Conservation (phyloP, 345 rosid genomes). For the Populus alba region DNA sequence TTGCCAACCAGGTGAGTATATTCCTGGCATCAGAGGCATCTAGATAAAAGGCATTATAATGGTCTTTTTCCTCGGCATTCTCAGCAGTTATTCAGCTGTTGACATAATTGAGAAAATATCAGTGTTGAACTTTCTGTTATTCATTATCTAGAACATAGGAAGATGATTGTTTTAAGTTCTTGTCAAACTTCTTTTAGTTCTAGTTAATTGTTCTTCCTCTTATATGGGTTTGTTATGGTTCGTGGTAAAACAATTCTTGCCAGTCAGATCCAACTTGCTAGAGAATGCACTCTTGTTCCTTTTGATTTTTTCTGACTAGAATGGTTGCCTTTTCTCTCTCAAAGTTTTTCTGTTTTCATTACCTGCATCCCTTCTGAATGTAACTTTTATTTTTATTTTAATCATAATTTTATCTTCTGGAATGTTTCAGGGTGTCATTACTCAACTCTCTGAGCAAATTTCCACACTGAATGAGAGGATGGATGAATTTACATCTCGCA, state of each 20-base stretch:
- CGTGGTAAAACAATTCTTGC: background rate
- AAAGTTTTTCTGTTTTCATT: background rate
- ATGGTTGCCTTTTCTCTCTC: background rate
- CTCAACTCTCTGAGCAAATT: constrained; percentile 93
- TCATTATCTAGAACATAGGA: too few relatives aligned
- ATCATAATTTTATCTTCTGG: constrained; percentile 4
- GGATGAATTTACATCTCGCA: constrained; percentile 86
- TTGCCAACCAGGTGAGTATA: constrained; percentile 64
- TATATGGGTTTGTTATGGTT: background rate
- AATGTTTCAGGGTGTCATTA: constrained; percentile 60
- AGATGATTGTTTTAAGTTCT: too few relatives aligned
- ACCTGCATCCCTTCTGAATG: background rate
- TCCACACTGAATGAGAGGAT: constrained; percentile 93
- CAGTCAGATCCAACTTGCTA: background rate
- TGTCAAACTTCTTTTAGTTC: too few relatives aligned
- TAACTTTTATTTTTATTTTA: background rate
- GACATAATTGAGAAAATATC: background rate
- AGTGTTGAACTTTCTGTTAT: background rate
- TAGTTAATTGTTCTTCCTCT: background rate
- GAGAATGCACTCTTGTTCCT: background rate
- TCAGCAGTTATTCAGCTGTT: background rate
- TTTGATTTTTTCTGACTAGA: background rate
- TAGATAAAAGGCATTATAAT: background rate
- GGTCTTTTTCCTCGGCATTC: background rate
- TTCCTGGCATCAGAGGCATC: background rate